Percentiles rank a stretch among this genome's conserved stretches.
Conservation (phyloP, 345 rosid species). For the Melaleuca alternifolia region DNA sequence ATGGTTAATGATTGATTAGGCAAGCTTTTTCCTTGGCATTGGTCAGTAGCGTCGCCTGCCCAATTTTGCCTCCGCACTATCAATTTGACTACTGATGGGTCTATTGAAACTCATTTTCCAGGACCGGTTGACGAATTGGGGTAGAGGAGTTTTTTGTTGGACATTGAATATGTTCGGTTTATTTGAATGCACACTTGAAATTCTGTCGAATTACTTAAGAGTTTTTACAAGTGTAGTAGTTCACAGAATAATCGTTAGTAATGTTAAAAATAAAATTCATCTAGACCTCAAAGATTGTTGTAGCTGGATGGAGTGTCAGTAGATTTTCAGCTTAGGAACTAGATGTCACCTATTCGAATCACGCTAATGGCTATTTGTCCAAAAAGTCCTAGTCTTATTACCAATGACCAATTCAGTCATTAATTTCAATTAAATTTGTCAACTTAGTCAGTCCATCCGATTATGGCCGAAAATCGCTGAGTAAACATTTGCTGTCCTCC, state of each 20-base stretch:
- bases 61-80: background rate
- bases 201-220: background rate
- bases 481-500: too few relatives aligned
- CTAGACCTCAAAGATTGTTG: background rate
- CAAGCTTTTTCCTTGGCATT: background rate
- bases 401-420: too few relatives aligned
- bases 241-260: background rate
- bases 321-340: background rate
- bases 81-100: background rate
- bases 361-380: accelerated
- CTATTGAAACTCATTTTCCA: background rate
- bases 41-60: background rate
- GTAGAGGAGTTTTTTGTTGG: background rate
- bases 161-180: background rate
- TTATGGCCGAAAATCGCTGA: too few relatives aligned
- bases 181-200: background rate
- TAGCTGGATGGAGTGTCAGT: background rate
- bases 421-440: too few relatives aligned
- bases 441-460: too few relatives aligned
- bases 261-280: background rate
- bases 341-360: background rate
- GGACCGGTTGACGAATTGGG: background rate
- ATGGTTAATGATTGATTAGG: background rate
- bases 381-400: too few relatives aligned
- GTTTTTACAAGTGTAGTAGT: background rate